phyloP scores from a whole-genome alignment of 2,329 filamentous ascomycete genomes.

The Triangularia setosa region DNA sequence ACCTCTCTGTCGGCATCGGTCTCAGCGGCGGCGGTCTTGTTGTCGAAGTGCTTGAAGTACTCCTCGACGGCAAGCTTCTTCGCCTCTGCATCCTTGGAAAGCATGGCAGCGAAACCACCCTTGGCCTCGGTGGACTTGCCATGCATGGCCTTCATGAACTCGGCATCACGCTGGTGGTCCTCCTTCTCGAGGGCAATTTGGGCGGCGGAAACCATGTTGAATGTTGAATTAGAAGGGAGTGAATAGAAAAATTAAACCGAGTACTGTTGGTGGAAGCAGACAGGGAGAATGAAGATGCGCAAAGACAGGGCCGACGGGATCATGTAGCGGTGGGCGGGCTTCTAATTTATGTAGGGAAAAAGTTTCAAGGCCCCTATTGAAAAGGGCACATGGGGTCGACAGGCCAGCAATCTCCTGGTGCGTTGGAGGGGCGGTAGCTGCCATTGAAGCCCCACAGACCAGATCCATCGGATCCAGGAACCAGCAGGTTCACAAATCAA shows the following conservation, averaged over 20 bases:
- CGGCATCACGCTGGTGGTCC: slow-evolving; percentile 80
- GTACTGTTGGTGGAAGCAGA: not conserved
- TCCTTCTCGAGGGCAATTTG: slow-evolving; percentile 64
- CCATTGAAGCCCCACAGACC: not conserved
- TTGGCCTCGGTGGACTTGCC: slow-evolving; percentile 63
- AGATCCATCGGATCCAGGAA: slow-evolving; percentile 2
- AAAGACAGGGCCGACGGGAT: not conserved
- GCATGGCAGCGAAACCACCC: slow-evolving; percentile 77
- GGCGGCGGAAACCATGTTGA: slow-evolving; percentile 23
- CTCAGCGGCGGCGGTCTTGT: slow-evolving; percentile 69
- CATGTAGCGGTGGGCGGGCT: not conserved
- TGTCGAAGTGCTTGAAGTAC: slow-evolving; percentile 86
- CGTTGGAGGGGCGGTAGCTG: slow-evolving; percentile 2
- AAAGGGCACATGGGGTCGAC: slow-evolving; percentile 7
- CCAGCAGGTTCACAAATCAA: not conserved
- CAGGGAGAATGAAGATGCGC: not conserved
- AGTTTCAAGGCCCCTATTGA: slow-evolving; percentile 21
- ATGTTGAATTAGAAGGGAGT: not conserved
- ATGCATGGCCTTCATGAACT: slow-evolving; percentile 87
- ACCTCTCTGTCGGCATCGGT: slow-evolving; percentile 79
- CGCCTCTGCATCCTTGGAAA: slow-evolving; percentile 67
- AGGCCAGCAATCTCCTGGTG: slow-evolving; percentile 8
- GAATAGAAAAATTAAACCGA: not conserved
- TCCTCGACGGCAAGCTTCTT: slow-evolving; percentile 65
- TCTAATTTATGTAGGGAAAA: slow-evolving; percentile 10